Evolutionary conservation across 2,329 filamentous ascomycete genomes (phyloP).

Genomic region (Huntiella abstrusa): DNA sequence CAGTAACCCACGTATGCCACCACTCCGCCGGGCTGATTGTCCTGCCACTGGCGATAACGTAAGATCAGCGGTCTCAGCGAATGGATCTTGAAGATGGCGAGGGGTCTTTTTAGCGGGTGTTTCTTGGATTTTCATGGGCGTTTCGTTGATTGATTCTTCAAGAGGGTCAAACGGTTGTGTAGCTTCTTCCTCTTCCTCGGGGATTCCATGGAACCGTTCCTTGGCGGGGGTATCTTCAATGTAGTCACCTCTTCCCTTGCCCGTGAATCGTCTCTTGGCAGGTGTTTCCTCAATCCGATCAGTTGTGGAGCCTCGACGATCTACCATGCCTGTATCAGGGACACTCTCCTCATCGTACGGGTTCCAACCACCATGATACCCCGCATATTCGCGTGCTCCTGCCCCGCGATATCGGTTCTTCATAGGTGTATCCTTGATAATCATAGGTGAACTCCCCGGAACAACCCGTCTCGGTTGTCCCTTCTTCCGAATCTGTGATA

Average conservation of each 20-base stretch:
- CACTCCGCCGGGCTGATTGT: slow-evolving; percentile 3
- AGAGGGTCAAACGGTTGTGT: background rate
- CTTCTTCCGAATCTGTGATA: slow-evolving; percentile 29
- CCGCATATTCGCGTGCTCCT: background rate
- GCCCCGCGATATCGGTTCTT: slow-evolving; percentile 25
- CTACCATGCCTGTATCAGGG: background rate
- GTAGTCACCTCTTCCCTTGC: background rate
- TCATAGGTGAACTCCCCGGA: slow-evolving; percentile 23
- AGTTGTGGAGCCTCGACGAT: background rate
- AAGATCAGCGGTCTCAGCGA: background rate
- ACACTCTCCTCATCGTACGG: no score
- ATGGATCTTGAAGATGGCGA: background rate
- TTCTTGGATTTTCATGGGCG: slow-evolving; percentile 1
- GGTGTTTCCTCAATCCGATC: slow-evolving; percentile 5
- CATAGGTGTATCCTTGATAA: slow-evolving; percentile 36
- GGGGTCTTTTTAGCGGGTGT: background rate
- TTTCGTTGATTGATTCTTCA: slow-evolving; percentile 3
- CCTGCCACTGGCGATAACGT: background rate
- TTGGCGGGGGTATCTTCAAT: slow-evolving; percentile 8
- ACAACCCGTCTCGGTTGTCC: slow-evolving; percentile 29
- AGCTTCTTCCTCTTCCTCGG: slow-evolving; percentile 2
- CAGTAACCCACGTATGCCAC: slow-evolving; percentile 7
- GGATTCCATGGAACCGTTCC: slow-evolving; percentile 1
- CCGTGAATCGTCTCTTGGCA: slow-evolving; percentile 4
- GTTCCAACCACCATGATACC: background rate